Evolutionary conservation across 805 yeast genomes (phyloP), one percentile per base, ranked within the genome.

Genomic region (Ogataea zsoltii): DNA sequence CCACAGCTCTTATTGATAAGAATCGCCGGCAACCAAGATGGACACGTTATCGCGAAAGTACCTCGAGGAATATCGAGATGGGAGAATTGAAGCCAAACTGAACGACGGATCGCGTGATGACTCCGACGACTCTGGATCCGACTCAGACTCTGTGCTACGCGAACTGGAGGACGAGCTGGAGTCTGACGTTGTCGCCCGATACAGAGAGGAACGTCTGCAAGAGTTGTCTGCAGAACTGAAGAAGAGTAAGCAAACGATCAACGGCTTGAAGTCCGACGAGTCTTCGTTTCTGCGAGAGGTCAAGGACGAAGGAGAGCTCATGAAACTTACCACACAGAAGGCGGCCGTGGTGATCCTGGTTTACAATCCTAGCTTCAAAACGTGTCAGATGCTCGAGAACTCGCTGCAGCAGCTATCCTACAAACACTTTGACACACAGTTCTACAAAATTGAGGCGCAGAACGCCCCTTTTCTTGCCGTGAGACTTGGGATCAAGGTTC

Each of bases 381-480:
- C 83, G 50, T 88, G 96, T 65, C 59, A 66, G 36, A 62, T 71
- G 16, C 79, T 88, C 85, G 77, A 82, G 49, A 60, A 68, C 3
- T 70, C 72, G 49, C 66, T 56, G 54, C 62, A 55, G 33, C 54
- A 62, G 15, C 56, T 88, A 7, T 80, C 92, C 1, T 72, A 72
- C 46, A 78, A 75, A 50, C 87, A 88, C 63, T 57, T 83, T 38
- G 67, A 69, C 2, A 70, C 86, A 1, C 71, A 70, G 45, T 78
- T 85, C 47, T 62, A 75, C 16, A 71, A 76, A 37, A 74, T 85
- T 3, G 70, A 75, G 44, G 96, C 87, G 0, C 76, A 71, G 29
- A 67, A 75, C 31, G 85, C 91, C 1, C 90, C 95, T 3, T 88
- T 88, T 57, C 67, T 89, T 36, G 88, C 81, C 4, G 66, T 79